Evolutionary conservation across 768 basidiomycete species (phyloP).

Genomic region (Pulveroboletus sp.): DNA sequence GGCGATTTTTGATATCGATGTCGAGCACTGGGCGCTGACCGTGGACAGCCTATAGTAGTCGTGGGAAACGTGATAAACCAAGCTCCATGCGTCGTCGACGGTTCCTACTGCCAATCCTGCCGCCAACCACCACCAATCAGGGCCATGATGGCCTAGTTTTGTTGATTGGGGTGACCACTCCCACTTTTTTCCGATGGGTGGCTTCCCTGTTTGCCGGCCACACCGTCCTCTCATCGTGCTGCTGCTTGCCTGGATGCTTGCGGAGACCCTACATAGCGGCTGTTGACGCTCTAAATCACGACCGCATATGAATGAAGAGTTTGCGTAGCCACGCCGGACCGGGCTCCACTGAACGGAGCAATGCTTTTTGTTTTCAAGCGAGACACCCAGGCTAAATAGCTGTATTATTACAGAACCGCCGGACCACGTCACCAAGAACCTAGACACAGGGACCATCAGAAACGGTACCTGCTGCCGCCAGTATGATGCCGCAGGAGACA

Average conservation of each 20-base stretch:
- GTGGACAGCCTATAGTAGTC: slow-evolving; percentile 9
- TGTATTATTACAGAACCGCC: neutral
- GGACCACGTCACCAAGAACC: neutral
- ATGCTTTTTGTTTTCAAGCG: slow-evolving; percentile 13
- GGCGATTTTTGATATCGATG: slow-evolving; percentile 13
- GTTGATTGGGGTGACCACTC: neutral
- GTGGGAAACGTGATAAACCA: slow-evolving; percentile 21
- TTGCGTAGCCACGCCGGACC: neutral
- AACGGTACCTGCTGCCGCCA: neutral
- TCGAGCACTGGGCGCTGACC: slow-evolving; percentile 2
- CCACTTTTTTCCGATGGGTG: neutral
- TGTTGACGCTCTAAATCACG: neutral
- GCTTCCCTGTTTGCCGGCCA: neutral
- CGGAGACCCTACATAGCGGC: neutral
- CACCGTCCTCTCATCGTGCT: neutral
- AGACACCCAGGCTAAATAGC: neutral
- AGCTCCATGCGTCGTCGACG: neutral
- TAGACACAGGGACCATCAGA: neutral
- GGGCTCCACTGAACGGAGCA: no score
- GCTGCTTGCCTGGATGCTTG: neutral
- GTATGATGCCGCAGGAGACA: neutral
- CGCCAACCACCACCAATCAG: neutral
- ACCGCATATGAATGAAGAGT: neutral
- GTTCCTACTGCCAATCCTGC: neutral
- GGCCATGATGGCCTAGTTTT: neutral